Percentiles rank a stretch among this genome's conserved stretches.
Conservation (phyloP, 192 early-diverging fungal species). For the Mortierella antarctica region DNA sequence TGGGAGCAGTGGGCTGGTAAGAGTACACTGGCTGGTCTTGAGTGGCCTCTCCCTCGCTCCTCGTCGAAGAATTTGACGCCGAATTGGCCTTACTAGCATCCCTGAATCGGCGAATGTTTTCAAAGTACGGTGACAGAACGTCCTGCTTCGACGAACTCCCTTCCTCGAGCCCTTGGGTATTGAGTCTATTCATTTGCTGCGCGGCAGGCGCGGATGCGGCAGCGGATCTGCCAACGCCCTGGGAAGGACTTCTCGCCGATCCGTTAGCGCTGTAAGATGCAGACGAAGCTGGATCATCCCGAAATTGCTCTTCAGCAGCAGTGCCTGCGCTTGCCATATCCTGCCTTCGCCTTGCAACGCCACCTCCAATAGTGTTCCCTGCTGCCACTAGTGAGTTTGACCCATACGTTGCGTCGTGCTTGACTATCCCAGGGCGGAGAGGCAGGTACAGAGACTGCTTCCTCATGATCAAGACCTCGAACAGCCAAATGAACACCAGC, state of each 20-base stretch:
- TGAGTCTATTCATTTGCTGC: constrained; percentile 8
- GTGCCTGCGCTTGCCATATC: background rate
- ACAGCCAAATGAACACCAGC: constrained; percentile 49
- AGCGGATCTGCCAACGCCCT: too few species aligned
- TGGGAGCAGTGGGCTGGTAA: constrained; percentile 23
- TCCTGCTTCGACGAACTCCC: constrained; percentile 4
- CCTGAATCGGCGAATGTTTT: constrained; percentile 31
- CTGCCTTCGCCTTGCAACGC: constrained; percentile 23
- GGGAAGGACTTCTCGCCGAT: background rate
- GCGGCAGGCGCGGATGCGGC: background rate
- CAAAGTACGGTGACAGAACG: constrained; percentile 35
- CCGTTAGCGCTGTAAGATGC: background rate
- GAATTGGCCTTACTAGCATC: constrained; percentile 21
- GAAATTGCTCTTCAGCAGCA: background rate
- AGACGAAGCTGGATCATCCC: constrained; percentile 8
- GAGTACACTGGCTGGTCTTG: constrained; percentile 13
- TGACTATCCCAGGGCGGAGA: constrained; percentile 17
- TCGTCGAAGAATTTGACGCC: constrained; percentile 5
- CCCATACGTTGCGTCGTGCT: constrained; percentile 18
- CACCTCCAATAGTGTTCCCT: constrained; percentile 6
- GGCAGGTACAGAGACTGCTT: constrained; percentile 25
- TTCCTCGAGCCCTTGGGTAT: background rate
- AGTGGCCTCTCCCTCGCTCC: background rate
- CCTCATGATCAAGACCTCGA: constrained; percentile 35
- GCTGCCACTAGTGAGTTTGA: background rate